Evolutionary conservation across 2,329 filamentous ascomycete species (phyloP).

Genomic region (Arthrobotrys sphaeroides): DNA sequence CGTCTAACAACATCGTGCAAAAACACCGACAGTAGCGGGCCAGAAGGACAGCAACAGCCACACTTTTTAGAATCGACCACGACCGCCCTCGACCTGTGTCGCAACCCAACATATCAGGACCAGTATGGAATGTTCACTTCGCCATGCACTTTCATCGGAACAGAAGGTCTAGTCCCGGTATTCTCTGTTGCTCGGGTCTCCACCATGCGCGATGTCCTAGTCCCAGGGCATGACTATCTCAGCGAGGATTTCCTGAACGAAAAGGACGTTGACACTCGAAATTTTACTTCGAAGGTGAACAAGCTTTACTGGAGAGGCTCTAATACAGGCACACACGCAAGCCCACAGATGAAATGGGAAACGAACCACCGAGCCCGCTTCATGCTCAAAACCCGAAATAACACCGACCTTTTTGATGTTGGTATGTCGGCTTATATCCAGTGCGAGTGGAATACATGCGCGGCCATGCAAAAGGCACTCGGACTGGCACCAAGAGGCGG

Average conservation of each 20-base stretch:
- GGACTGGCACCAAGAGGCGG: background rate
- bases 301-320: constrained; percentile 21
- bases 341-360: constrained; percentile 6
- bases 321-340: background rate
- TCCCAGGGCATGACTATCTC: constrained; percentile 14
- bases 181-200: constrained; percentile 11
- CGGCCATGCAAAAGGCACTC: background rate
- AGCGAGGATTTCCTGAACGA: background rate
- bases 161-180: background rate
- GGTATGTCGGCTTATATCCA: constrained; percentile 20
- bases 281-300: constrained; percentile 7
- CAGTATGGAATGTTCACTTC: constrained; percentile 18
- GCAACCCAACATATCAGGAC: background rate
- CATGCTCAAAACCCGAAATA: constrained; percentile 5
- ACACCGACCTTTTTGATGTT: constrained; percentile 11
- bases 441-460: constrained; percentile 1
- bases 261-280: background rate
- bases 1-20: background rate
- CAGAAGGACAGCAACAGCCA: background rate
- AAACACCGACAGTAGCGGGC: background rate
- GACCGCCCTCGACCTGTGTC: background rate
- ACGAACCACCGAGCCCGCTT: constrained; percentile 11
- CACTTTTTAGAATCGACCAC: background rate
- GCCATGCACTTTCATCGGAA: constrained; percentile 14
- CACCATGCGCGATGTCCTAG: constrained; percentile 8